Evolutionary conservation across 1,284 basidiomycete species (phyloP).

Genomic region (Heliocybe sulcata): DNA sequence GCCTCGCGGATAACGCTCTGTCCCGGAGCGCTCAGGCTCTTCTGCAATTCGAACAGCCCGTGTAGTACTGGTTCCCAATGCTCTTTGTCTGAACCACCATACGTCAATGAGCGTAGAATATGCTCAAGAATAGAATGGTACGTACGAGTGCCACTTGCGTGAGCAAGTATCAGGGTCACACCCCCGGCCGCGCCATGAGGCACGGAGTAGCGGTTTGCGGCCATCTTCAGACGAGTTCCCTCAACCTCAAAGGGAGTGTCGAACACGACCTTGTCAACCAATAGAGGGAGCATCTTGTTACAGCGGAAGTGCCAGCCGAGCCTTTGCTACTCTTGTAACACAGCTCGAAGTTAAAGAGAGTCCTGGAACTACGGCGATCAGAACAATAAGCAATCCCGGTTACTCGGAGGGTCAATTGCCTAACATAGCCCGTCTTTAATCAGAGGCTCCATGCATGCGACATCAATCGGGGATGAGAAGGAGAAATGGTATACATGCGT

Average conservation of each 20-base stretch:
- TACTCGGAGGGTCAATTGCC: too few species aligned
- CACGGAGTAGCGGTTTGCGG: conserved; percentile 7
- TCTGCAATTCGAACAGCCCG: conserved; percentile 11
- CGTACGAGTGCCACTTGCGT: conserved; percentile 8
- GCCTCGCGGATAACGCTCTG: conserved; percentile 18
- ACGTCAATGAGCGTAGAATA: neutral
- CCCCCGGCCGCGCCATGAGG: neutral
- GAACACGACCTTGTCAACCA: neutral
- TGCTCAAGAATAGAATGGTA: neutral
- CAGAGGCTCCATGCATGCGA: too few species aligned
- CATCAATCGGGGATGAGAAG: too few species aligned
- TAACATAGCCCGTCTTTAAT: too few species aligned
- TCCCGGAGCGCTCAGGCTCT: neutral
- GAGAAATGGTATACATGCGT: too few species aligned
- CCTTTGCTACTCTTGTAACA: neutral
- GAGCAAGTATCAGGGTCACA: conserved; percentile 5
- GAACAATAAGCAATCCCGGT: too few species aligned
- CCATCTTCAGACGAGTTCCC: conserved; percentile 6
- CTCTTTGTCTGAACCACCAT: conserved; percentile 18
- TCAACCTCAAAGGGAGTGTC: neutral
- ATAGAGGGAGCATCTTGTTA: neutral
- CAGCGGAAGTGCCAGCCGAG: neutral
- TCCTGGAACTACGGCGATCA: too few species aligned
- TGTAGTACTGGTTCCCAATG: conserved; percentile 19
- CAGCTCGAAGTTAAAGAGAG: too few species aligned